Percentiles rank a stretch among this genome's conserved stretches.
Conservation (phyloP, 1,139 yeast species). For the Yamadazyma atlantica region DNA sequence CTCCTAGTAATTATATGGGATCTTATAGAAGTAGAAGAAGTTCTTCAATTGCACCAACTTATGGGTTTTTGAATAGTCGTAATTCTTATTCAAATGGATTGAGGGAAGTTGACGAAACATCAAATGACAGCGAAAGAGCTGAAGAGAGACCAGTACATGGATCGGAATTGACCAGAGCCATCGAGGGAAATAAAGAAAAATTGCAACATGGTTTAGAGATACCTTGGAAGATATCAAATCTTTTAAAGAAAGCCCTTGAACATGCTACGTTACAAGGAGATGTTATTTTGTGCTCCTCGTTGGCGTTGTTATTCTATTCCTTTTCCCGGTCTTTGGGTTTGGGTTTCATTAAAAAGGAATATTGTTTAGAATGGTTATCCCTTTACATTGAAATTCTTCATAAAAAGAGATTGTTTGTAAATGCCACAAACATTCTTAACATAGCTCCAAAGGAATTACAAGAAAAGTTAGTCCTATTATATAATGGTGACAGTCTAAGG, state of each 20-base stretch:
- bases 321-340: slow-evolving; percentile 16
- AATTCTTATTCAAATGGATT: slow-evolving; percentile 12
- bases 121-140: slow-evolving; percentile 6
- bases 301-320: slow-evolving; percentile 54
- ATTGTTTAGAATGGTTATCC: slow-evolving; percentile 55
- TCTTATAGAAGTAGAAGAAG: slow-evolving; percentile 24
- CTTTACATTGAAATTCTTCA: slow-evolving; percentile 59
- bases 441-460: slow-evolving; percentile 34
- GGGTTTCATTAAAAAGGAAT: slow-evolving; percentile 19
- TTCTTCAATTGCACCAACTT: slow-evolving; percentile 20
- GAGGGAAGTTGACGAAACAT: slow-evolving; percentile 15
- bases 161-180: slow-evolving; percentile 35
- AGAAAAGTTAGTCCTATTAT: slow-evolving; percentile 24
- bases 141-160: slow-evolving; percentile 10
- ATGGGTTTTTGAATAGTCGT: slow-evolving; percentile 15
- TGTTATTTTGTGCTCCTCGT: slow-evolving; percentile 58
- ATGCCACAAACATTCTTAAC: slow-evolving; percentile 59
- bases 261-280: slow-evolving; percentile 67
- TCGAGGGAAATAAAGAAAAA: slow-evolving; percentile 13
- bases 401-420: slow-evolving; percentile 51
- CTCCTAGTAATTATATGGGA: slow-evolving; percentile 14
- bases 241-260: slow-evolving; percentile 45
- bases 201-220: slow-evolving; percentile 4
- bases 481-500: slow-evolving; percentile 13
- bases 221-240: slow-evolving; percentile 34